Percentiles rank a stretch among this genome's conserved stretches.
phyloP scores from a whole-genome alignment of 148 eudicot species.

The Rhododendron williamsianum region DNA sequence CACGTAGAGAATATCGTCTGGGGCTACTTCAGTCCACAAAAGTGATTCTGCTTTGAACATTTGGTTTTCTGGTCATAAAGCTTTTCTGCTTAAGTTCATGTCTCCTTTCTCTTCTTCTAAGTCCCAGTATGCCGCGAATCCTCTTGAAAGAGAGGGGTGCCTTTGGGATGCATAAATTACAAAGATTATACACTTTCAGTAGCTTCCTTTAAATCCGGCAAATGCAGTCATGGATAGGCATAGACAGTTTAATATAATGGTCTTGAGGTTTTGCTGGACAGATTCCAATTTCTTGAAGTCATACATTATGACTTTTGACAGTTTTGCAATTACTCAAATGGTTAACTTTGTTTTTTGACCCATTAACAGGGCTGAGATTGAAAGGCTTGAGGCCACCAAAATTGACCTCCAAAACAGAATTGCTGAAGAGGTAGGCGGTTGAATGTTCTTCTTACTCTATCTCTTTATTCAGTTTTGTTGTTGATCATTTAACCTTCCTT shows the following conservation, averaged over 20 bases:
- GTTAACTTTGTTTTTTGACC: slow-evolving; percentile 10
- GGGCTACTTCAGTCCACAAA: not conserved
- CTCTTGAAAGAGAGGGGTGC: too few relatives aligned
- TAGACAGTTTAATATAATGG: not conserved
- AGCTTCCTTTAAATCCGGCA: not conserved
- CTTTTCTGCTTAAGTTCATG: not conserved
- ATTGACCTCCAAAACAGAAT: slow-evolving; percentile 39
- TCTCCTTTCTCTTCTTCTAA: slow-evolving; percentile 6
- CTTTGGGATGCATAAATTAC: not conserved
- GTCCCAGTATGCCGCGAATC: not conserved
- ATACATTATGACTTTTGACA: not conserved
- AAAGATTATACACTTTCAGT: not conserved
- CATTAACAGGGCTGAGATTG: slow-evolving; percentile 52
- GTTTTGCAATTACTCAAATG: not conserved
- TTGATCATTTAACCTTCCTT: not conserved
- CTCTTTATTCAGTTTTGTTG: not conserved
- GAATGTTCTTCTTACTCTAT: not conserved
- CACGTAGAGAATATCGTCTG: not conserved
- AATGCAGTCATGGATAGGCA: not conserved
- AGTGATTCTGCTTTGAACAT: slow-evolving; percentile 3
- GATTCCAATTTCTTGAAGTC: not conserved
- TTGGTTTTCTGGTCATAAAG: slow-evolving; percentile 3
- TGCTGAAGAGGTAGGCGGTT: slow-evolving; percentile 47
- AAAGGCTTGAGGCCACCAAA: slow-evolving; percentile 58
- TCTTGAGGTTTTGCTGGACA: not conserved